These are phyloP conservation scores for Penicillium flavigenum DNA, from an alignment of 495 filamentous ascomycete genomes.

Conservation along the genomic window DNA sequence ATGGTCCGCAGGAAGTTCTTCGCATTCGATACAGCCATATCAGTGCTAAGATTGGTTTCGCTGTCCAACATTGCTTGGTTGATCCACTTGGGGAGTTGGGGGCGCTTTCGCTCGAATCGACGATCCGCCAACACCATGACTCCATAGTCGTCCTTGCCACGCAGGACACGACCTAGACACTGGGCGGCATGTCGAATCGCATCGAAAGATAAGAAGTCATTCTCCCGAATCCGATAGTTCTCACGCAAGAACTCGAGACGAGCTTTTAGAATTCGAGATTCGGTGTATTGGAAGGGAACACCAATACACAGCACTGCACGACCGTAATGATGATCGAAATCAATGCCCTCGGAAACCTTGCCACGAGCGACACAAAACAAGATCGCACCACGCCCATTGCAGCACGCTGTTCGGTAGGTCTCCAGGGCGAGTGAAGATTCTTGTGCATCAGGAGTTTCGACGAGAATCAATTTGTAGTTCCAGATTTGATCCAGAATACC, in stretches of 20 bases:
- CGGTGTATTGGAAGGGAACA: conserved; percentile 98
- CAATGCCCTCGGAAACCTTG: conserved; percentile 96
- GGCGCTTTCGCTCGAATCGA: conserved; percentile 84
- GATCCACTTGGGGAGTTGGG: conserved; percentile 96
- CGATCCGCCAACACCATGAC: conserved; percentile 97
- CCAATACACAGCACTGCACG: conserved; percentile 96
- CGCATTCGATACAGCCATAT: conserved; percentile 88
- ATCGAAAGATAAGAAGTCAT: conserved; percentile 98
- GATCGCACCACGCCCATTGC: conserved; percentile 91
- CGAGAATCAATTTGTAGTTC: conserved; percentile 98
- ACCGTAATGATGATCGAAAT: conserved; percentile 99
- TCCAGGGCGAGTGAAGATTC: conserved; percentile 95
- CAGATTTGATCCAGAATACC: conserved; percentile 95
- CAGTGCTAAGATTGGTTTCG: conserved; percentile 85
- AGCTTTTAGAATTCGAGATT: conserved; percentile 94
- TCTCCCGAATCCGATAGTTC: conserved; percentile 94
- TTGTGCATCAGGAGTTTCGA: conserved; percentile 96
- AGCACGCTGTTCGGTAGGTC: conserved; percentile 95
- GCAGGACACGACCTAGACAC: conserved; percentile 90
- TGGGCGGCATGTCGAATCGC: conserved; percentile 98
- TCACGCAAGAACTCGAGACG: conserved; percentile 94
- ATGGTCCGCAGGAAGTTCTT: conserved; percentile 88
- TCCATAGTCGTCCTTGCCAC: conserved; percentile 98
- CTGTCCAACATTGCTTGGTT: conserved; percentile 79
- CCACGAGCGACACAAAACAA: conserved; percentile 93